Base-by-base conservation (phyloP, 192 early-diverging fungal genomes). In the Globomyces pollinis-pini region DNA sequence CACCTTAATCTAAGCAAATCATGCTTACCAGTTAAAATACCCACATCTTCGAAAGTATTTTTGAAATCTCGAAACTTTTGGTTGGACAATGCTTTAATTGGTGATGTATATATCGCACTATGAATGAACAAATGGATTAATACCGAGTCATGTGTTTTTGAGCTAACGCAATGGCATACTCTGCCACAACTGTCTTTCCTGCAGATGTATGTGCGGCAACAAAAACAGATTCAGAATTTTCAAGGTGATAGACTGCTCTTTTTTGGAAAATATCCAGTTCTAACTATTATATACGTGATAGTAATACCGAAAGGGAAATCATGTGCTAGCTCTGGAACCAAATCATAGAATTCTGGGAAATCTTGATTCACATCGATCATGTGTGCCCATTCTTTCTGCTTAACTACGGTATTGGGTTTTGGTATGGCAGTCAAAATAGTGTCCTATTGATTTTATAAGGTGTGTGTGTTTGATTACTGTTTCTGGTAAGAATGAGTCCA, bases 31-130 rank as follows among this genome's bases (percentile, higher is more conserved):
- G 96, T 99, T 11, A 99, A 71, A 50, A 99, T 99, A 18, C 96
- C 96, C 5, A 99, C 92, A 51, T 83, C 81, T 54, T 93, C 91
- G 76, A 91, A 96, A 0, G 86, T 86, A 12, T 78, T 65, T 50
- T 83, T 80, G 70, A 99, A 99, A 68, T 99, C 96, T 44, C 90
- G 80, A 65, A 92, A 99, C 75, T 99, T 99, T 79, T 99, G 96
- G 63, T 99, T 99, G 15, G 88, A 91, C 23, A 99, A 77, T 8
- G 96, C 96, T 71, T 99, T 99, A 75, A 99, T 99, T 12, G 96
- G 96, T 35, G 91, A 94, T 2, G 96, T 99, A 69, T 99, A 99
- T 57, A 99, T 93, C 33, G 93, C 85, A 31, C 87, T 67, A n/a
- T n/a, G n/a, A n/a, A n/a, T n/a, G n/a, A n/a, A n/a, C n/a, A n/a